Conservation (phyloP, 768 basidiomycete genomes). For the Trametes punicea region DNA sequence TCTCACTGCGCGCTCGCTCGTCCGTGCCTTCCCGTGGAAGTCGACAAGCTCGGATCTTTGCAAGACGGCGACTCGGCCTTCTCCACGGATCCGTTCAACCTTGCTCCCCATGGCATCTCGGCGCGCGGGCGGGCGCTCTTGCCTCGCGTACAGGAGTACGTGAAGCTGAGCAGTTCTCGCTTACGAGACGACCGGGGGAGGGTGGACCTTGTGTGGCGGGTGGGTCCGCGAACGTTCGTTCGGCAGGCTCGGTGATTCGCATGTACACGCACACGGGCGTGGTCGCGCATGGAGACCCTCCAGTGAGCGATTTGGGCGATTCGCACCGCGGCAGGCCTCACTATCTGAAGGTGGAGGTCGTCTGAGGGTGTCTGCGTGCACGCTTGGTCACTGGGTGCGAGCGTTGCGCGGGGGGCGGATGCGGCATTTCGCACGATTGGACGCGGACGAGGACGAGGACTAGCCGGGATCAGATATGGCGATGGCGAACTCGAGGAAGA, state of each 20-base stretch:
- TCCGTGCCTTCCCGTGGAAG: too few species aligned
- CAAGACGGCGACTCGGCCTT: too few species aligned
- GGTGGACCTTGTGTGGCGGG: not conserved
- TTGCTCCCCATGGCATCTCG: not conserved
- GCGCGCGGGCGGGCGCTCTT: not conserved
- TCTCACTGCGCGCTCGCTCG: too few species aligned
- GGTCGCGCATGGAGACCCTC: not conserved
- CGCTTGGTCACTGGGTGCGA: too few species aligned
- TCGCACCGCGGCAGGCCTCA: too few species aligned
- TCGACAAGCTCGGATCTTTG: too few species aligned
- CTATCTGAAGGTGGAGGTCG: too few species aligned
- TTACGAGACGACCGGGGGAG: not conserved
- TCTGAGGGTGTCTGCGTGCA: too few species aligned
- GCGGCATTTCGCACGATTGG: too few species aligned
- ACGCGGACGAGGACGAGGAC: too few species aligned
- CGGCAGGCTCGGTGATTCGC: constrained; percentile 3
- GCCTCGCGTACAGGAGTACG: not conserved
- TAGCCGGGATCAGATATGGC: not conserved
- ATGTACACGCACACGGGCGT: not conserved
- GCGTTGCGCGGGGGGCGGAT: too few species aligned
- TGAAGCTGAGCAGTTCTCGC: not conserved
- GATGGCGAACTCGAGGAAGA: not conserved
- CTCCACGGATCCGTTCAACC: not conserved
- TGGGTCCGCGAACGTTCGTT: constrained; percentile 3
- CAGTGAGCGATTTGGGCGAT: too few species aligned